Percentiles rank a stretch among this genome's conserved stretches.
These are phyloP conservation scores for Erigeron canadensis DNA, from an alignment of 129 eudicot species.

Conservation along the genomic window DNA sequence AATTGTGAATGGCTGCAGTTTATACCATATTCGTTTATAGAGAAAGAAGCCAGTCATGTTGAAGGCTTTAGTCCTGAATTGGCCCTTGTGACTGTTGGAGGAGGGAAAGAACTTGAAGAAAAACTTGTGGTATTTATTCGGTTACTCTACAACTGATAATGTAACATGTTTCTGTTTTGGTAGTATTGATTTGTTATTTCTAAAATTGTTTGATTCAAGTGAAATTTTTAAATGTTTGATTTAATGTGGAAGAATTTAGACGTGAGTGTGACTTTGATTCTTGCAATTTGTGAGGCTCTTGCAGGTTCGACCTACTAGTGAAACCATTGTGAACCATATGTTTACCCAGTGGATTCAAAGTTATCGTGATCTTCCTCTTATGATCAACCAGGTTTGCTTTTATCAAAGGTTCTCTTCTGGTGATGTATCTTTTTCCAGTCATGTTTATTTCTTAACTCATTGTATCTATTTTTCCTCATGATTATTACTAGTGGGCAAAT, in stretches of 20 bases:
- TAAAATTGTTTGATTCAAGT: neutral
- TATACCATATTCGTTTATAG: slow-evolving; percentile 96
- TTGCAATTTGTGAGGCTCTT: slow-evolving; percentile 90
- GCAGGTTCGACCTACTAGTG: slow-evolving; percentile 99
- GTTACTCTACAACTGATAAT: slow-evolving; percentile 6
- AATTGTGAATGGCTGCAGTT: slow-evolving; percentile 49
- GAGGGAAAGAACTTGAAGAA: slow-evolving; percentile 99
- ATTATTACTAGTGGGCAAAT: slow-evolving; percentile 78
- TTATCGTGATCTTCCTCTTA: slow-evolving; percentile 96
- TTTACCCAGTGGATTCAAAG: slow-evolving; percentile 99
- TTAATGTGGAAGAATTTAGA: slow-evolving; percentile 14
- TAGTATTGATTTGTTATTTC: neutral
- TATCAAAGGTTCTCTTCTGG: neutral
- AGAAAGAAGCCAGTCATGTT: slow-evolving; percentile 99
- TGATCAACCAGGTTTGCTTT: slow-evolving; percentile 85
- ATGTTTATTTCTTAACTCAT: slow-evolving; percentile 3
- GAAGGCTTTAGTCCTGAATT: slow-evolving; percentile 98
- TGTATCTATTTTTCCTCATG: neutral
- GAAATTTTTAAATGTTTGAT: slow-evolving; percentile 15
- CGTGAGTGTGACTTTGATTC: slow-evolving; percentile 80
- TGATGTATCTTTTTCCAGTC: neutral
- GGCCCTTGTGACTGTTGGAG: slow-evolving; percentile 98
- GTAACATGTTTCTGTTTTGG: neutral
- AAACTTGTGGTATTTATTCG: slow-evolving; percentile 84
- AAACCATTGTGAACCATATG: slow-evolving; percentile 99